Conservation (phyloP, 2,329 filamentous ascomycete species). For the Tolypocladium amazonense region DNA sequence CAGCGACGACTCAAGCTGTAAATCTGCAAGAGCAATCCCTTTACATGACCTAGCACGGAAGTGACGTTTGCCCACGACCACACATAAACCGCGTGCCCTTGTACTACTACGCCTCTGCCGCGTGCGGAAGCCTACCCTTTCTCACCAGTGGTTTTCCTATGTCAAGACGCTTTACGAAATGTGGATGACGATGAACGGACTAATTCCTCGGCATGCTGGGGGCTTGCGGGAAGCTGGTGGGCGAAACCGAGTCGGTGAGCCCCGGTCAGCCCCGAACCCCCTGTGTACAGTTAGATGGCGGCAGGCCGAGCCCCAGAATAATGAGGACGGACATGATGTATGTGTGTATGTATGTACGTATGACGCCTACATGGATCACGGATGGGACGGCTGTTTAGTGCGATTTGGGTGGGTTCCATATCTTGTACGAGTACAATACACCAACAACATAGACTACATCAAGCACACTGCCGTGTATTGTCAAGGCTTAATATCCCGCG, state of each 20-base stretch:
- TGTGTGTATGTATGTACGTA: background rate
- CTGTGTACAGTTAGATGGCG: background rate
- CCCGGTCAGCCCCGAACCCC: background rate
- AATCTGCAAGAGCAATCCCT: background rate
- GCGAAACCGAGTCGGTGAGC: background rate
- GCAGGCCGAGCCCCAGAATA: background rate
- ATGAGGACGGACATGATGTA: background rate
- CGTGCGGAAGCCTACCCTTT: background rate
- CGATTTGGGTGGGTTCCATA: background rate
- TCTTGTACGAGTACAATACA: background rate
- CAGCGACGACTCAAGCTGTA: constrained; percentile 24
- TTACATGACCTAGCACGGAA: constrained; percentile 1
- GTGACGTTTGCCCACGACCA: constrained; percentile 3
- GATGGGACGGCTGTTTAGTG: background rate
- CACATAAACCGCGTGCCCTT: background rate
- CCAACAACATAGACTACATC: background rate
- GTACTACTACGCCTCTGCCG: background rate
- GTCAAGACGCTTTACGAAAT: background rate
- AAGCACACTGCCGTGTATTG: background rate
- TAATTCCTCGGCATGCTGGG: background rate
- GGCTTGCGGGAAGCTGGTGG: background rate
- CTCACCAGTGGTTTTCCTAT: background rate
- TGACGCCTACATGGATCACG: background rate
- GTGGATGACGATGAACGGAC: background rate
- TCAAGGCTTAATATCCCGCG: background rate